phyloP scores from a whole-genome alignment of 371 early-diverging fungal genomes.

The Mucor indicus region DNA sequence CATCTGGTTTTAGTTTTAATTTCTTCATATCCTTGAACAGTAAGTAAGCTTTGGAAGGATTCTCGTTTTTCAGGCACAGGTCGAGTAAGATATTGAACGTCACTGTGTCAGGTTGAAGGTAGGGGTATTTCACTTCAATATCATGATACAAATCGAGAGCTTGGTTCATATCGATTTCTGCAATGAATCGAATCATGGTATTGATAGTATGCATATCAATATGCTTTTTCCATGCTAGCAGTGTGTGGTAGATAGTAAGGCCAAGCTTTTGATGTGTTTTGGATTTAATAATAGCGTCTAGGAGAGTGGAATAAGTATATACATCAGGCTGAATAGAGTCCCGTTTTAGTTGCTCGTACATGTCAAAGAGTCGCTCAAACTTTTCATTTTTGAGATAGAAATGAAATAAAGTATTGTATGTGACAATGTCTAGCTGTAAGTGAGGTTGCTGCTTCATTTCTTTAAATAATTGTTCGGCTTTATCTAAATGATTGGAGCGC shows the following conservation, averaged over 20 bases:
- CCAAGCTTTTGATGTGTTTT: slow-evolving; percentile 15
- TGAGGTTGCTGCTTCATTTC: slow-evolving; percentile 35
- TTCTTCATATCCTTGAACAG: slow-evolving; percentile 37
- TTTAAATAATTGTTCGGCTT: slow-evolving; percentile 27
- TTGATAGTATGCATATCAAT: slow-evolving; percentile 24
- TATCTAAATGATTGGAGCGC: slow-evolving; percentile 27
- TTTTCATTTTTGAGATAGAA: slow-evolving; percentile 11
- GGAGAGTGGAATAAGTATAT: slow-evolving; percentile 47
- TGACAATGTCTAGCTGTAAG: slow-evolving; percentile 37
- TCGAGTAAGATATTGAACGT: slow-evolving; percentile 46
- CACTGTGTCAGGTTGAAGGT: slow-evolving; percentile 22
- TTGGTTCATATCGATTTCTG: slow-evolving; percentile 7
- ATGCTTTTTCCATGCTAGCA: not conserved
- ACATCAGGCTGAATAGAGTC: slow-evolving; percentile 32
- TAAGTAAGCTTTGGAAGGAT: slow-evolving; percentile 28
- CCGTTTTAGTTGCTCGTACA: slow-evolving; percentile 33
- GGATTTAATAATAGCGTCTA: slow-evolving; percentile 34
- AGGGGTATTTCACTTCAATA: slow-evolving; percentile 14
- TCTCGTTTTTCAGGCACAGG: slow-evolving; percentile 29
- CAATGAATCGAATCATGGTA: slow-evolving; percentile 26
- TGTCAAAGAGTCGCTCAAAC: slow-evolving; percentile 15
- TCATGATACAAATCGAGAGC: slow-evolving; percentile 23
- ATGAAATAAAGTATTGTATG: slow-evolving; percentile 46
- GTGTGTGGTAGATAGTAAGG: slow-evolving; percentile 8
- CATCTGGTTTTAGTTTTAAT: slow-evolving; percentile 34